These are phyloP conservation scores for Claviceps paspali DNA, from an alignment of 2,329 filamentous ascomycete species.

Conservation along the genomic window DNA sequence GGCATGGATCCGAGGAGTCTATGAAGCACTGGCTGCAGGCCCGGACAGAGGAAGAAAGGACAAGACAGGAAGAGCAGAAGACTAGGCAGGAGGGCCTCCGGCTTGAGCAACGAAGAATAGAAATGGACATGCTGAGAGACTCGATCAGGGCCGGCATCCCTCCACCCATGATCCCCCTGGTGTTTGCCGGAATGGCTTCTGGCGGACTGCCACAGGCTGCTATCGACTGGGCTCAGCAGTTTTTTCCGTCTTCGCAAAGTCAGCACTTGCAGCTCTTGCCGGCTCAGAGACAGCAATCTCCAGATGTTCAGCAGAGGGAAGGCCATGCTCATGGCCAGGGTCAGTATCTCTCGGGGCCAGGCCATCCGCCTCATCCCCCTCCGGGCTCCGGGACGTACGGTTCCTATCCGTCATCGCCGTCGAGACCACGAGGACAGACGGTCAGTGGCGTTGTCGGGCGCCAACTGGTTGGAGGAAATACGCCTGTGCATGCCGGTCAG, in stretches of 20 bases:
- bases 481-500: slow-evolving; percentile 16
- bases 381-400: slow-evolving; percentile 25
- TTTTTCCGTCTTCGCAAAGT: slow-evolving; percentile 35
- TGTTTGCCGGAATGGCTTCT: slow-evolving; percentile 54
- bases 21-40: slow-evolving; percentile 58
- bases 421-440: slow-evolving; percentile 34
- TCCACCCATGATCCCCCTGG: slow-evolving; percentile 56
- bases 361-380: slow-evolving; percentile 12
- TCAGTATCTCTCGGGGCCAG: slow-evolving; percentile 24
- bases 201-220: slow-evolving; percentile 47
- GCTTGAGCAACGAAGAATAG: slow-evolving; percentile 56
- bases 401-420: slow-evolving; percentile 33
- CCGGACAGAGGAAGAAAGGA: slow-evolving; percentile 58
- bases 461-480: slow-evolving; percentile 26
- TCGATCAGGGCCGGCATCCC: slow-evolving; percentile 57
- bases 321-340: slow-evolving; percentile 23
- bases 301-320: slow-evolving; percentile 36
- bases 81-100: slow-evolving; percentile 48
- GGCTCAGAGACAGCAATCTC: slow-evolving; percentile 33
- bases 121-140: slow-evolving; percentile 56
- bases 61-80: slow-evolving; percentile 60
- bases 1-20: slow-evolving; percentile 52
- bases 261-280: slow-evolving; percentile 37
- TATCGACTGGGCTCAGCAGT: slow-evolving; percentile 55
- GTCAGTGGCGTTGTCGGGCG: slow-evolving; percentile 26